Conservation (phyloP, 1,139 yeast species). For the Pichia sp. region DNA sequence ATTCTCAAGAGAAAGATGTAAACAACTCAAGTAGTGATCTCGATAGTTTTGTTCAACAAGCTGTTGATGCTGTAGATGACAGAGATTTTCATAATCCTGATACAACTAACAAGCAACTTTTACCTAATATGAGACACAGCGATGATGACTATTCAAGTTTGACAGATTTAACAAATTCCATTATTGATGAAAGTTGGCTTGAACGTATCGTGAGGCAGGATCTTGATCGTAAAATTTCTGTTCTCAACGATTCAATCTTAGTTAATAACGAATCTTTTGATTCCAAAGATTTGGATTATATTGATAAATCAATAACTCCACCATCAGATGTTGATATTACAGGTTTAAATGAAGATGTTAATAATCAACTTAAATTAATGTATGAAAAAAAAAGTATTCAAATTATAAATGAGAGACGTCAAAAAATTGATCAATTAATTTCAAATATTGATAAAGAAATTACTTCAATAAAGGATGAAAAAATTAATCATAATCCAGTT, state of each 20-base stretch:
- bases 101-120: too few species aligned
- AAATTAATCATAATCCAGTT: not conserved
- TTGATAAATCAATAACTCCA: not conserved
- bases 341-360: not conserved
- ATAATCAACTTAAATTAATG: not conserved
- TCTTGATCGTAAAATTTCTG: slow-evolving; percentile 7
- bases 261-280: slow-evolving; percentile 1
- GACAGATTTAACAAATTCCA: not conserved
- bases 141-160: not conserved
- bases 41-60: not conserved
- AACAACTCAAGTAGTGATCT: not conserved
- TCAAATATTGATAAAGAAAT: not conserved
- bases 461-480: not conserved
- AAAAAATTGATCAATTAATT: not conserved
- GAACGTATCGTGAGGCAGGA: slow-evolving; percentile 6
- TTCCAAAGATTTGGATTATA: not conserved
- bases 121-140: not conserved
- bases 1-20: not conserved
- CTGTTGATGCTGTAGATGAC: not conserved
- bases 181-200: slow-evolving; percentile 5
- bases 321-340: not conserved
- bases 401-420: not conserved
- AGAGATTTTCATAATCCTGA: too few species aligned
- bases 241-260: slow-evolving; percentile 4
- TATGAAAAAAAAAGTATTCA: not conserved